Percentiles rank a stretch among this genome's conserved stretches.
Evolutionary conservation across 306 rosid genomes (phyloP).

Genomic region (Arachis stenosperma): DNA sequence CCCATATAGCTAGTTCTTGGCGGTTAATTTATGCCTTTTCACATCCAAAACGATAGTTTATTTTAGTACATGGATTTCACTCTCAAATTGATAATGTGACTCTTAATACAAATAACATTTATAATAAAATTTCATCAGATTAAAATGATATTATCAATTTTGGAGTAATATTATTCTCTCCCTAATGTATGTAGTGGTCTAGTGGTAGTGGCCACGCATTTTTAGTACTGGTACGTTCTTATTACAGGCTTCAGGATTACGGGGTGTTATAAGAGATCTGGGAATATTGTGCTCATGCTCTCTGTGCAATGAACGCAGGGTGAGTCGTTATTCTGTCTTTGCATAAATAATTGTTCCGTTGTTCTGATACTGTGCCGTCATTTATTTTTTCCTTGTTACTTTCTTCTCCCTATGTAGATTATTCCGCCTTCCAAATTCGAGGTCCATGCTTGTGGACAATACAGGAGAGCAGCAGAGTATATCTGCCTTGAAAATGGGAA

Average conservation of each 20-base stretch:
- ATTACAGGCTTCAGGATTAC: slow-evolving; percentile 73
- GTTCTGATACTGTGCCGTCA: slow-evolving; percentile 22
- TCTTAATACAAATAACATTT: too few relatives aligned
- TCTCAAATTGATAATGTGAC: too few relatives aligned
- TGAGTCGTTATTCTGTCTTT: slow-evolving; percentile 50
- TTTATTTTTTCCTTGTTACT: slow-evolving; percentile 31
- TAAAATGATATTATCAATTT: too few relatives aligned
- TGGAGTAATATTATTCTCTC: too few relatives aligned
- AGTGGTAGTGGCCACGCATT: not conserved
- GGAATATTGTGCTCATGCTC: slow-evolving; percentile 89
- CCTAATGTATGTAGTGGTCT: not conserved
- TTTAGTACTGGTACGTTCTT: slow-evolving; percentile 15
- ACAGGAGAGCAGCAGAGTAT: slow-evolving; percentile 88
- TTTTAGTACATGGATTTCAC: not conserved
- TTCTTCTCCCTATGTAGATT: slow-evolving; percentile 50
- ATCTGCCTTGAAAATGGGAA: slow-evolving; percentile 92
- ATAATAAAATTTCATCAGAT: too few relatives aligned
- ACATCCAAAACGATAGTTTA: not conserved
- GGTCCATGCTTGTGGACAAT: slow-evolving; percentile 90
- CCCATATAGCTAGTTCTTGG: slow-evolving; percentile 2
- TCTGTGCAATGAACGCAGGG: slow-evolving; percentile 76
- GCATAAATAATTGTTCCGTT: slow-evolving; percentile 30
- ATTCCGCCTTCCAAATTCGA: slow-evolving; percentile 90
- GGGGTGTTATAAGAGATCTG: slow-evolving; percentile 76
- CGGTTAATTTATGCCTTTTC: not conserved